Percentiles rank a stretch among this genome's conserved stretches.
Conservation (phyloP, 768 basidiomycete genomes). For the Suillus hirtellus region DNA sequence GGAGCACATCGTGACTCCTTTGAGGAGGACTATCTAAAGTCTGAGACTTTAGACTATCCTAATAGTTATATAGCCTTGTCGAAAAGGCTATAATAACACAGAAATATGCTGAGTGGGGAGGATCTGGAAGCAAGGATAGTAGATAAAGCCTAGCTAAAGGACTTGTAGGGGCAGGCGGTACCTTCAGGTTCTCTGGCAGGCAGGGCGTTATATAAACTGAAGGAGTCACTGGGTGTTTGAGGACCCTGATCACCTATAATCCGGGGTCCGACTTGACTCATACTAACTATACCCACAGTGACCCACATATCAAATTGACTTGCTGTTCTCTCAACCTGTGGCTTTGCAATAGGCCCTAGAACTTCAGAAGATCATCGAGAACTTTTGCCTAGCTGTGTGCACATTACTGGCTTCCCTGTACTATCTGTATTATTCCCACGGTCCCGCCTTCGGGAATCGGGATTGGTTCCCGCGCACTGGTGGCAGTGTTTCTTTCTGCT, state of each 20-base stretch:
- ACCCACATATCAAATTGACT: too few species aligned
- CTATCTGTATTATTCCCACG: too few species aligned
- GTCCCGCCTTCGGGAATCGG: too few species aligned
- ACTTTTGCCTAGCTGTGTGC: too few species aligned
- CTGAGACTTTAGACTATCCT: slow-evolving; percentile 46
- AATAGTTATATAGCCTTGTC: slow-evolving; percentile 23
- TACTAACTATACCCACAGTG: too few species aligned
- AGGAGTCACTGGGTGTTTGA: slow-evolving; percentile 32
- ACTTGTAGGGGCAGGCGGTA: slow-evolving; percentile 22
- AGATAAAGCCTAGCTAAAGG: slow-evolving; percentile 9
- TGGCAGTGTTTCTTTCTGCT: too few species aligned
- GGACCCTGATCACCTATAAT: slow-evolving; percentile 26
- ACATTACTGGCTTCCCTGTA: too few species aligned
- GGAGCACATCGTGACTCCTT: slow-evolving; percentile 42
- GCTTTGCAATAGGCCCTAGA: too few species aligned
- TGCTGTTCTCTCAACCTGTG: too few species aligned
- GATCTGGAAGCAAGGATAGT: slow-evolving; percentile 9
- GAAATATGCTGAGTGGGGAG: neutral
- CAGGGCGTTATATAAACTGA: slow-evolving; percentile 32
- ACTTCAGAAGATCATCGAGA: too few species aligned
- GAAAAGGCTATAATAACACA: slow-evolving; percentile 24
- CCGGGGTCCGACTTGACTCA: slow-evolving; percentile 24
- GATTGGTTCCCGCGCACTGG: too few species aligned
- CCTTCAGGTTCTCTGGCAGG: slow-evolving; percentile 7
- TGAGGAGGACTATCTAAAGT: slow-evolving; percentile 30